These are phyloP conservation scores for Cystobasidium slooffiae DNA, from an alignment of 1,284 basidiomycete genomes.

Conservation along the genomic window DNA sequence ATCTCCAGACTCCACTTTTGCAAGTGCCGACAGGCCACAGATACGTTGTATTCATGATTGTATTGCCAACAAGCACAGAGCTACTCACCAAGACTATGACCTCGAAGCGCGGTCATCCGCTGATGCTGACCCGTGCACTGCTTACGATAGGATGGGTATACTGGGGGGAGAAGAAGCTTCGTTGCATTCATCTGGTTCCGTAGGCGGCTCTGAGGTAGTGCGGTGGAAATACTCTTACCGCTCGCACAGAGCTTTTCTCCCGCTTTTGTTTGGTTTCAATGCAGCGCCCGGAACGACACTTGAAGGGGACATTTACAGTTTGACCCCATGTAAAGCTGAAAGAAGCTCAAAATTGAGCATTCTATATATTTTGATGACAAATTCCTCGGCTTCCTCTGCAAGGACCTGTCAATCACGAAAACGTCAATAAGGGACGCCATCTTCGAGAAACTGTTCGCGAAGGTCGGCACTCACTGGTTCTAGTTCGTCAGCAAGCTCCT, in stretches of 20 bases:
- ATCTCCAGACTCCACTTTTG: background rate
- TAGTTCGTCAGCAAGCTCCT: slow-evolving; percentile 54
- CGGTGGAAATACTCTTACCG: slow-evolving; percentile 14
- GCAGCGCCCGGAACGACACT: background rate
- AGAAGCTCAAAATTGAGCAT: slow-evolving; percentile 45
- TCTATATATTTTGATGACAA: slow-evolving; percentile 50
- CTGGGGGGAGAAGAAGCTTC: slow-evolving; percentile 1
- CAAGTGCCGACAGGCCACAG: background rate
- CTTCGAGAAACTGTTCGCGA: too few relatives aligned
- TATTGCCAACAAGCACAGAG: background rate
- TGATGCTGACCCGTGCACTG: background rate
- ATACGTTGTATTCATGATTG: background rate
- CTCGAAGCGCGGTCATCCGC: background rate
- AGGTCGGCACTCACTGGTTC: slow-evolving; percentile 51
- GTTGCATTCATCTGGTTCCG: background rate
- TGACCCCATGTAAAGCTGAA: slow-evolving; percentile 35
- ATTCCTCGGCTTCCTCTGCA: slow-evolving; percentile 52
- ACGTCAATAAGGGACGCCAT: slow-evolving; percentile 19
- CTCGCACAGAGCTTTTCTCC: background rate
- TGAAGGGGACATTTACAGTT: background rate
- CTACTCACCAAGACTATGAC: slow-evolving; percentile 16
- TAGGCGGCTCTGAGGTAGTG: background rate
- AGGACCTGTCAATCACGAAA: slow-evolving; percentile 48
- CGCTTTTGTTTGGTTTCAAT: background rate
- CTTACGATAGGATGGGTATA: slow-evolving; percentile 2